Base-by-base conservation (phyloP, 2,329 filamentous ascomycete genomes). In the Aspergillus nomiae region DNA sequence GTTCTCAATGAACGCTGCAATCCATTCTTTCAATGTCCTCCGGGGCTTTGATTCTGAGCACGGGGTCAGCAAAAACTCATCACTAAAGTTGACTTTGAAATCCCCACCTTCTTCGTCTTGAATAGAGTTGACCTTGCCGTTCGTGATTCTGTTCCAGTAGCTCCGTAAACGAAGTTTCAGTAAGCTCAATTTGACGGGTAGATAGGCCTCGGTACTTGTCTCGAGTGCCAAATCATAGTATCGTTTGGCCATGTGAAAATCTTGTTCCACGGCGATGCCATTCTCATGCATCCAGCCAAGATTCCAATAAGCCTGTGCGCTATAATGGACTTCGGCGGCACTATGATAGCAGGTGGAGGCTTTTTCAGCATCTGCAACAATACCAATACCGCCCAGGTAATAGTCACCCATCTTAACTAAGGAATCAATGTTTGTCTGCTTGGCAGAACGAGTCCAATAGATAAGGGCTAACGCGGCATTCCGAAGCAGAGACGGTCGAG, bases 281-380 rank as follows among this genome's bases (percentile, higher is more conserved):
- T 98, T 97, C 79, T 99, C 95, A 73, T 99, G 93, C 94, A 99
- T 98, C 95, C 95, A 99, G 6, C 95, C 96, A 16, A 99, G 83
- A 72, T 99, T 98, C 87, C 93, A 99, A 62, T 97, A 87, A 16
- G 96, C 95, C 78, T 99, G 96, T 2, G 94, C 95, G 70, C 92
- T 96, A 73, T 93, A 90, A 69, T 94, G 89, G 63, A 91, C 93
- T 74, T 99, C 95, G 0, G 94, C 94, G 1, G 95, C 95, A 4
- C 92, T 91, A 59, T 91, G 90, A 72, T 99, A 99, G 81, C 95
- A 99, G 51, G 91, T 89, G 0, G 94, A 93, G 7, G 96, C 96
- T 77, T 97, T 97, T 70, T 94, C 89, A 21, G 91, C 81, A 68
- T 96, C 91, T 0, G 82, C 71, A 9, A 86, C 81, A 0, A 90